Evolutionary conservation across 2,329 filamentous ascomycete species (phyloP).

Genomic region (Colletotrichum graminicola): DNA sequence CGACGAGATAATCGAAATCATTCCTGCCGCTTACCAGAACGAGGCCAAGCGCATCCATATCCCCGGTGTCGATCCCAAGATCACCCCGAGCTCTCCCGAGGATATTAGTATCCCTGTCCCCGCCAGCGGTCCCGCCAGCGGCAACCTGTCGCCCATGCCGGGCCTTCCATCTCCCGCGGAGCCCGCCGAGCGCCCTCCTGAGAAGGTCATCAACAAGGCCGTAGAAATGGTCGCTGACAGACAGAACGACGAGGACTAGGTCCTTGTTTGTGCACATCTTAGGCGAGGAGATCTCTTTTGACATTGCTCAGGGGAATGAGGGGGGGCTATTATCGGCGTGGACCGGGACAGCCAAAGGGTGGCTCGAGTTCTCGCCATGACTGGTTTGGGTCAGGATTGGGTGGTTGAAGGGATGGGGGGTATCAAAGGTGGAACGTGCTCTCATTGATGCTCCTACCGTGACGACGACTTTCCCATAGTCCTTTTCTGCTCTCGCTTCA

Average conservation of each 20-base stretch:
- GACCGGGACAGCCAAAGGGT: background rate
- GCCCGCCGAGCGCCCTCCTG: conserved; percentile 57
- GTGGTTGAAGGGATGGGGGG: background rate
- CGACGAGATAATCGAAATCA: conserved; percentile 98
- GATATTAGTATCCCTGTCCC: conserved; percentile 84
- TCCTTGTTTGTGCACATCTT: background rate
- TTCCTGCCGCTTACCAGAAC: conserved; percentile 97
- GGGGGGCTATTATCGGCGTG: background rate
- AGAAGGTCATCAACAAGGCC: conserved; percentile 63
- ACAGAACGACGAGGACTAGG: conserved; percentile 65
- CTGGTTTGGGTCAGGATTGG: background rate
- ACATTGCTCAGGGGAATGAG: background rate
- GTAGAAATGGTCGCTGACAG: conserved; percentile 66
- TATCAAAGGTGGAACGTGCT: background rate
- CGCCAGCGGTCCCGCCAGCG: conserved; percentile 55
- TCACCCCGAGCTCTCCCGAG: conserved; percentile 83
- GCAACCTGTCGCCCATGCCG: conserved; percentile 58
- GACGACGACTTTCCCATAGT: background rate
- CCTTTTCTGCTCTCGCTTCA: background rate
- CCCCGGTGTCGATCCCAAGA: conserved; percentile 72
- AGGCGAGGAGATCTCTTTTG: too few species aligned
- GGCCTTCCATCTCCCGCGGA: conserved; percentile 62
- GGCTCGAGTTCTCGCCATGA: background rate
- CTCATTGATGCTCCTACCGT: background rate
- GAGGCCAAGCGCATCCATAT: conserved; percentile 93